Conservation (phyloP, 1,139 yeast genomes). For the Kodamaea arcana region DNA sequence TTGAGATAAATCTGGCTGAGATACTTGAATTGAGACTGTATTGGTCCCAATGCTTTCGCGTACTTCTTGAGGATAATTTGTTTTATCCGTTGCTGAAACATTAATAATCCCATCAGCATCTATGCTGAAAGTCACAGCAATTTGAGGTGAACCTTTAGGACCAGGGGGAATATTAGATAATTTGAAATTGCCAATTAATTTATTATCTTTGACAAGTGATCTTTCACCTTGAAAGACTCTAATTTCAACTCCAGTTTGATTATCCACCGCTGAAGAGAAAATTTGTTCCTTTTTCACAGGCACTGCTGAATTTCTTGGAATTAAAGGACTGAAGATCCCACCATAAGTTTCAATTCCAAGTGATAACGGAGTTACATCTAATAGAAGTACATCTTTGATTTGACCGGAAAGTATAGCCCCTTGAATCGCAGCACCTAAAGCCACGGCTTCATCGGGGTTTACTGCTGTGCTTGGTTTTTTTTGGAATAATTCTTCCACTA, state of each 20-base stretch:
- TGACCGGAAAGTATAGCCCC: constrained; percentile 76
- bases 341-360: constrained; percentile 81
- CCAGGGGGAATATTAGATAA: constrained; percentile 63
- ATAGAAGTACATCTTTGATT: constrained; percentile 60
- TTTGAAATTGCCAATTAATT: constrained; percentile 67
- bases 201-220: constrained; percentile 68
- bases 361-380: constrained; percentile 77
- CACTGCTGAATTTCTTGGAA: constrained; percentile 71
- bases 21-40: constrained; percentile 61
- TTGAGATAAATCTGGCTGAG: constrained; percentile 65
- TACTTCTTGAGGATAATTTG: constrained; percentile 44
- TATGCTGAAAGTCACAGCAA: constrained; percentile 67
- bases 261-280: constrained; percentile 82
- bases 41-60: constrained; percentile 25
- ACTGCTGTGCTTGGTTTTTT: constrained; percentile 61
- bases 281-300: constrained; percentile 70
- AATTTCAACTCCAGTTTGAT: constrained; percentile 75
- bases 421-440: constrained; percentile 81
- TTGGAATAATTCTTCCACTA: constrained; percentile 54
- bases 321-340: constrained; percentile 72
- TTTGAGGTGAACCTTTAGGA: constrained; percentile 77
- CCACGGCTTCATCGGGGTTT: constrained; percentile 84
- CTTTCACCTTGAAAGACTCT: constrained; percentile 80
- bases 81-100: constrained; percentile 66
- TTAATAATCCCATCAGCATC: constrained; percentile 82